phyloP scores from a whole-genome alignment of 352 stramenopile genomes.

The Aphanomyces astaci region DNA sequence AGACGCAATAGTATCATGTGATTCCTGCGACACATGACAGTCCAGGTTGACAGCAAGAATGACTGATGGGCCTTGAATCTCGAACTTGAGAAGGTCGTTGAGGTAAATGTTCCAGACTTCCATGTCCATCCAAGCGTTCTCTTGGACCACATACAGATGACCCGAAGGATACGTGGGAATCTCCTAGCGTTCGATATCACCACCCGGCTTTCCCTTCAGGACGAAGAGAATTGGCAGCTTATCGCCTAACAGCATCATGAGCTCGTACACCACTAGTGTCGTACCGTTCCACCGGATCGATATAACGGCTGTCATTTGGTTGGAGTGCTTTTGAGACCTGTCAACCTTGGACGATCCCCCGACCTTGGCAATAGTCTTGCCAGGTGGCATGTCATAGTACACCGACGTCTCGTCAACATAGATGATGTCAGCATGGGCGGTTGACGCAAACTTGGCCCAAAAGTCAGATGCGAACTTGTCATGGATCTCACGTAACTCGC shows the following conservation, averaged over 20 bases:
- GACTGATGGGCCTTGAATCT: not conserved
- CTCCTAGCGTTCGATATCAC: not conserved
- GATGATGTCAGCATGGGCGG: not conserved
- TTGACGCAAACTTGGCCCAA: not conserved
- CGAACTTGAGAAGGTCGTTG: not conserved
- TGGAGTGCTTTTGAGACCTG: not conserved
- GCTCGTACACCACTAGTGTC: not conserved
- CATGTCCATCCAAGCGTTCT: constrained; percentile 10
- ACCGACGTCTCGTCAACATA: not conserved
- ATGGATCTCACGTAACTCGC: not conserved
- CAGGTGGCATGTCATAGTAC: not conserved
- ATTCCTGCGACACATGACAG: not conserved
- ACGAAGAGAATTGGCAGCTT: not conserved
- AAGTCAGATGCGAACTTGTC: not conserved
- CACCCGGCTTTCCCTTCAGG: not conserved
- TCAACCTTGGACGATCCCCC: not conserved
- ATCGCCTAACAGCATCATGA: not conserved
- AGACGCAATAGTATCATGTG: not conserved
- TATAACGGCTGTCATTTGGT: not conserved
- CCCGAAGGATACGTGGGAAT: not conserved
- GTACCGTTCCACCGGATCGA: not conserved
- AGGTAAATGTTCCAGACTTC: constrained; percentile 1
- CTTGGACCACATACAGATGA: constrained; percentile 5
- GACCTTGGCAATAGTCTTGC: not conserved
- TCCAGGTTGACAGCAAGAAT: constrained; percentile 8